Evolutionary conservation across 2,329 filamentous ascomycete genomes (phyloP).

Genomic region (Microcyclosporella mali): DNA sequence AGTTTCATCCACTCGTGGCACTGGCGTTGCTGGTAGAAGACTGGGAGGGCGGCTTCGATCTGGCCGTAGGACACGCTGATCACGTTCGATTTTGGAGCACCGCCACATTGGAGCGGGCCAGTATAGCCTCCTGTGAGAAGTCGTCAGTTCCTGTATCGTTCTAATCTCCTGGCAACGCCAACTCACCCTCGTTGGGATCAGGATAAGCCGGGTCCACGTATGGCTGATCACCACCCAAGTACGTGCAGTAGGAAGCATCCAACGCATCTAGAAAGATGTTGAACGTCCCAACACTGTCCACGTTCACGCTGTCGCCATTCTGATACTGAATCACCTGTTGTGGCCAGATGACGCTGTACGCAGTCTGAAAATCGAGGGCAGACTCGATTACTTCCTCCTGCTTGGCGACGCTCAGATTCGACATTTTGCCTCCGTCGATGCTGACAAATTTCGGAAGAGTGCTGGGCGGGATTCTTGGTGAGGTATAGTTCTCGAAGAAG

Average conservation of each 20-base stretch:
- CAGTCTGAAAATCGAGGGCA: slow-evolving; percentile 19
- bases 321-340: slow-evolving; percentile 19
- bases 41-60: slow-evolving; percentile 54
- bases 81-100: slow-evolving; percentile 36
- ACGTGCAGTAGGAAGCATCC: slow-evolving; percentile 19
- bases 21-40: slow-evolving; percentile 52
- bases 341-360: slow-evolving; percentile 21
- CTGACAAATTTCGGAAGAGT: slow-evolving; percentile 19
- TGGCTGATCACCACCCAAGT: slow-evolving; percentile 16
- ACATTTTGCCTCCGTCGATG: slow-evolving; percentile 22
- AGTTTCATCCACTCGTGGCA: slow-evolving; percentile 59
- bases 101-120: slow-evolving; percentile 17
- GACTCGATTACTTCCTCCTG: slow-evolving; percentile 14
- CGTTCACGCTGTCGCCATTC: slow-evolving; percentile 17
- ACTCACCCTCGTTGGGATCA: slow-evolving; percentile 9
- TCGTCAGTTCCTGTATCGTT: too few relatives aligned
- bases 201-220: slow-evolving; percentile 16
- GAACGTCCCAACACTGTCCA: slow-evolving; percentile 13
- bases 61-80: slow-evolving; percentile 61
- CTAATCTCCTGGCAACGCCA: too few relatives aligned
- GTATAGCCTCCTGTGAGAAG: slow-evolving; percentile 3
- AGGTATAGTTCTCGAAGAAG: slow-evolving; percentile 21
- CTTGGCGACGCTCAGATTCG: slow-evolving; percentile 15
- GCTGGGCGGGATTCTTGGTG: slow-evolving; percentile 17
- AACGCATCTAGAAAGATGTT: slow-evolving; percentile 16